These are phyloP conservation scores for Trametes sanguinea DNA, from an alignment of 768 basidiomycete genomes.

Conservation along the genomic window DNA sequence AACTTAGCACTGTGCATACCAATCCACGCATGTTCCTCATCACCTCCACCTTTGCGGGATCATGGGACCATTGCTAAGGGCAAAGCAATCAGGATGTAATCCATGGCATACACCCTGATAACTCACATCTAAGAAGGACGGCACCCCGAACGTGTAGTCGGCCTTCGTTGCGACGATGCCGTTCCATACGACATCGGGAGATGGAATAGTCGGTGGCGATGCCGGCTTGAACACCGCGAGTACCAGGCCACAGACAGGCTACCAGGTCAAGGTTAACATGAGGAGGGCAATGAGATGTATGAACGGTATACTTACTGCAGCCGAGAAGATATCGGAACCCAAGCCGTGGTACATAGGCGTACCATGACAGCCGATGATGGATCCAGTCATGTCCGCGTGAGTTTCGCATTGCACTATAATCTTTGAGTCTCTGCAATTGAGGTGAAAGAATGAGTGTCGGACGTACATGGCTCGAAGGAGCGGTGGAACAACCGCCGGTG, in stretches of 20 bases:
- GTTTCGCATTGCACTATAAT: neutral
- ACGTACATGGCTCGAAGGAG: neutral
- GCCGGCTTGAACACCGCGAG: slow-evolving; percentile 27
- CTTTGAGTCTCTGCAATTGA: too few relatives aligned
- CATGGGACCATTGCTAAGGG: slow-evolving; percentile 15
- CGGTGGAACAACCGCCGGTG: neutral
- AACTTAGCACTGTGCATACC: neutral
- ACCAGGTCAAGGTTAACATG: neutral
- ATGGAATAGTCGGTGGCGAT: slow-evolving; percentile 26
- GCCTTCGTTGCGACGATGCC: neutral
- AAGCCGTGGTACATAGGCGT: slow-evolving; percentile 1
- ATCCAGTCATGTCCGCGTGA: neutral
- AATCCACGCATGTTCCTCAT: slow-evolving; percentile 15
- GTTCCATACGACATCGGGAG: slow-evolving; percentile 8
- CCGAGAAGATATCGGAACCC: neutral
- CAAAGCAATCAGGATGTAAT: neutral
- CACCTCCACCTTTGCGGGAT: slow-evolving; percentile 15
- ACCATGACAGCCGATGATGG: slow-evolving; percentile 1
- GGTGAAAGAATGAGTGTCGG: neutral
- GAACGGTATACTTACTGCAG: neutral
- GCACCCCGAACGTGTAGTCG: slow-evolving; percentile 10
- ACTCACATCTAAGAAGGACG: slow-evolving; percentile 18
- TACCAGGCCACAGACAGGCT: slow-evolving; percentile 19
- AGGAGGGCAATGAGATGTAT: neutral
- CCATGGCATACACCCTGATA: neutral